These are phyloP conservation scores for Rhypophila decipiens DNA, from an alignment of 495 filamentous ascomycete species.

Conservation along the genomic window DNA sequence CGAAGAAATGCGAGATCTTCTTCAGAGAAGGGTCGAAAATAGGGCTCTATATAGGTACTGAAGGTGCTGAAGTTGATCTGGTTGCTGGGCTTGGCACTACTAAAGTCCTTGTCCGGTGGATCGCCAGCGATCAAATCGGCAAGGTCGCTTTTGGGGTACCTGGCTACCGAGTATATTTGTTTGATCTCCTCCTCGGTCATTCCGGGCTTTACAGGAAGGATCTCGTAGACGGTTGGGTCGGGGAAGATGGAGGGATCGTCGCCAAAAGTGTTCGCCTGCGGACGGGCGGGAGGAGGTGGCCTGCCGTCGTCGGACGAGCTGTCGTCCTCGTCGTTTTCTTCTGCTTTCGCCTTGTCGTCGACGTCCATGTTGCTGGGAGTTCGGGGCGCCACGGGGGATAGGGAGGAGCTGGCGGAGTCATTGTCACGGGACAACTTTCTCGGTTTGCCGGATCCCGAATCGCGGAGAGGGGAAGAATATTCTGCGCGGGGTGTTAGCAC, in stretches of 20 bases:
- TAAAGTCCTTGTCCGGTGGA: conserved; percentile 90
- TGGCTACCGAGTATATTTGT: conserved; percentile 78
- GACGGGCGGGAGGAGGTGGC: conserved; percentile 65
- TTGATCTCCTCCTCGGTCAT: conserved; percentile 79
- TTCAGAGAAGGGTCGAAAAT: conserved; percentile 82
- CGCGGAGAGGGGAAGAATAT: conserved; percentile 40
- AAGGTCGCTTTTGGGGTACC: conserved; percentile 75
- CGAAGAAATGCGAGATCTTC: conserved; percentile 92
- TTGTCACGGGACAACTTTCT: conserved; percentile 44
- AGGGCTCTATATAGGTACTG: conserved; percentile 79
- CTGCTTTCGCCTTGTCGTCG: conserved; percentile 43
- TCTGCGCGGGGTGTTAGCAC: conserved; percentile 21
- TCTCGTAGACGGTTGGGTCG: conserved; percentile 93
- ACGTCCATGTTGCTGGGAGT: conserved; percentile 44
- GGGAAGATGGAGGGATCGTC: conserved; percentile 86
- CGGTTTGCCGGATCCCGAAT: conserved; percentile 31
- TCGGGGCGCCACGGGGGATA: conserved; percentile 47
- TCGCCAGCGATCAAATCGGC: conserved; percentile 78
- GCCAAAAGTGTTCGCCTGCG: conserved; percentile 76
- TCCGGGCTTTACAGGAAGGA: conserved; percentile 61
- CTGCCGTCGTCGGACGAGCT: conserved; percentile 70
- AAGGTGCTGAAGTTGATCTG: conserved; percentile 92
- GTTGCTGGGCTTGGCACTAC: conserved; percentile 84
- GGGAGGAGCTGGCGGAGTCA: conserved; percentile 60
- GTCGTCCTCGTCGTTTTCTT: conserved; percentile 43